phyloP scores from a whole-genome alignment of 345 rosid genomes.

The Rubroshorea leprosula region DNA sequence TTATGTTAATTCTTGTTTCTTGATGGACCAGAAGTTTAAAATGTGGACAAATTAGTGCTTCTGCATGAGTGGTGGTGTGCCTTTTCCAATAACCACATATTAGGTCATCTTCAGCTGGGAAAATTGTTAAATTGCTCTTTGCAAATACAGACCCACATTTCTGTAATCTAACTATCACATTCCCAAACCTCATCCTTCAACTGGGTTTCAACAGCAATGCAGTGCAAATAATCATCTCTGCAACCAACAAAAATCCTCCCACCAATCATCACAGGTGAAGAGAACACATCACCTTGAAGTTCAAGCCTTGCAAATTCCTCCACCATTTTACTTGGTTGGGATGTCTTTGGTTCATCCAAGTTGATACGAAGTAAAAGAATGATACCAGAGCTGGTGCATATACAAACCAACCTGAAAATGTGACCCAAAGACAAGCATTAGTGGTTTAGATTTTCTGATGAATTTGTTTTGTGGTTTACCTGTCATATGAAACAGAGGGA shows the following conservation, averaged over 20 bases:
- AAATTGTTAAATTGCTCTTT: neutral
- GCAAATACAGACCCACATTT: neutral
- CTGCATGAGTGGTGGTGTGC: too few species aligned
- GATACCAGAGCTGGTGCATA: constrained; percentile 66
- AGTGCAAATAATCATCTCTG: constrained; percentile 72
- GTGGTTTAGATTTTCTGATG: neutral
- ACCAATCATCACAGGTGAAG: constrained; percentile 92
- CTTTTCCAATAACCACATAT: too few species aligned
- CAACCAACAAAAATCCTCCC: constrained; percentile 86
- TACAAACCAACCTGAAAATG: constrained; percentile 62
- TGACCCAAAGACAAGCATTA: neutral
- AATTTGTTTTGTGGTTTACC: constrained; percentile 32
- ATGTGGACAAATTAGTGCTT: too few species aligned
- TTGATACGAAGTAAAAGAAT: constrained; percentile 47
- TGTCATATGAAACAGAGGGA: constrained; percentile 36
- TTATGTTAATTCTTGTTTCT: neutral
- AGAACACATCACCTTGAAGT: constrained; percentile 68
- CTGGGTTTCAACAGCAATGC: constrained; percentile 41
- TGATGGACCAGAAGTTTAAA: too few species aligned
- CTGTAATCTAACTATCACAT: neutral
- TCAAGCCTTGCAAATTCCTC: constrained; percentile 47
- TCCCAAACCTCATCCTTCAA: neutral
- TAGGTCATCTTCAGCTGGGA: too few species aligned
- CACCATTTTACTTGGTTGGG: constrained; percentile 31
- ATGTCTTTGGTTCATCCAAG: constrained; percentile 17